phyloP scores from a whole-genome alignment of 2,329 filamentous ascomycete species.

The Massarina eburnea region DNA sequence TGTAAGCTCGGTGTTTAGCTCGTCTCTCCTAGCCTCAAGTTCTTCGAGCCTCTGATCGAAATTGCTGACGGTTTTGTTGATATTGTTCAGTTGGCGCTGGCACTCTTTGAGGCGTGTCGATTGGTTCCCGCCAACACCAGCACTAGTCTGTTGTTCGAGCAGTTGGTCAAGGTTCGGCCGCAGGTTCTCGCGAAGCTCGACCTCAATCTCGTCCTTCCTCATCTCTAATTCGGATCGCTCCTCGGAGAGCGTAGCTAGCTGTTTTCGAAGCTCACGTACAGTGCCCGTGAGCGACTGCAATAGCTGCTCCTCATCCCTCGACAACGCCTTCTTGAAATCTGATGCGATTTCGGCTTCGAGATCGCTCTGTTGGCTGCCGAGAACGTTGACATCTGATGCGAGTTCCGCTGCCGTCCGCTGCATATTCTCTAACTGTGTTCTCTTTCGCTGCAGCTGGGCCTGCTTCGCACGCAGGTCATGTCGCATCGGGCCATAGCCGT shows the following conservation, averaged over 20 bases:
- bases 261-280: constrained; percentile 73
- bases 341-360: constrained; percentile 80
- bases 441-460: constrained; percentile 72
- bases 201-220: constrained; percentile 80
- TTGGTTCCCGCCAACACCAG: constrained; percentile 56
- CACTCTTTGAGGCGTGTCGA: constrained; percentile 70
- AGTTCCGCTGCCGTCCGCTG: constrained; percentile 66
- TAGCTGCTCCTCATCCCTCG: constrained; percentile 76
- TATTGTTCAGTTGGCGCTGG: constrained; percentile 77
- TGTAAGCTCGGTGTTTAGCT: constrained; percentile 55
- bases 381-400: constrained; percentile 57
- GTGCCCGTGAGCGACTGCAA: constrained; percentile 70
- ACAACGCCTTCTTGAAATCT: constrained; percentile 90
- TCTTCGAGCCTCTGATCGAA: constrained; percentile 71
- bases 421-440: constrained; percentile 73
- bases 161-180: constrained; percentile 86
- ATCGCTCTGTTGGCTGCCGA: constrained; percentile 73
- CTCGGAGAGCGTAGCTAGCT: constrained; percentile 74
- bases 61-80: constrained; percentile 66
- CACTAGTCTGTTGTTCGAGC: constrained; percentile 43
- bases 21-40: constrained; percentile 72
- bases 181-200: constrained; percentile 86
- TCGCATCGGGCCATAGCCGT: constrained; percentile 77
- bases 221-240: constrained; percentile 76
- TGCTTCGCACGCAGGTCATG: constrained; percentile 76